Evolutionary conservation across 208 protist species (phyloP).

Genomic region (Trypanosoma lewisi): DNA sequence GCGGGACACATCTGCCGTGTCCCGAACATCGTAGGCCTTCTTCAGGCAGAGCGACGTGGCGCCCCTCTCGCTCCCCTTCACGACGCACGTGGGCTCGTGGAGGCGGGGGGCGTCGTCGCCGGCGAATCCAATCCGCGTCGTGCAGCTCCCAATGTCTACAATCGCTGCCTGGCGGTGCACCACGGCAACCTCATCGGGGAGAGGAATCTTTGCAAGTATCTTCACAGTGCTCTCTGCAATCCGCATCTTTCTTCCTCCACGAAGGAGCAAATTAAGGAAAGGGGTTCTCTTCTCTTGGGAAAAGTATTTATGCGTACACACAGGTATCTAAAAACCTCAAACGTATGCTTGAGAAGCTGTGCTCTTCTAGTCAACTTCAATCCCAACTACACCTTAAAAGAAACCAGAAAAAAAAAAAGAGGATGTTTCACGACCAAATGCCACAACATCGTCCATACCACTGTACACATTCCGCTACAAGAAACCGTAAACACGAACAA

Average conservation of each 20-base stretch:
- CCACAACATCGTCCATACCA: too few species aligned
- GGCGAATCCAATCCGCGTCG: slow-evolving; percentile 79
- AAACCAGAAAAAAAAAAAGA: too few species aligned
- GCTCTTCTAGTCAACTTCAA: too few species aligned
- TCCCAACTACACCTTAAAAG: too few species aligned
- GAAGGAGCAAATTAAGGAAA: too few species aligned
- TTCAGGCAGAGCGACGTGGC: slow-evolving; percentile 22
- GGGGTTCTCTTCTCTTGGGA: too few species aligned
- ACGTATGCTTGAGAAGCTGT: too few species aligned
- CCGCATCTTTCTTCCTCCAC: not conserved
- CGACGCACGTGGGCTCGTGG: slow-evolving; percentile 63
- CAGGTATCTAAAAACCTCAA: too few species aligned
- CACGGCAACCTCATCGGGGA: slow-evolving; percentile 83
- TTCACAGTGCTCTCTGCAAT: slow-evolving; percentile 13
- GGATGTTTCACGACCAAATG: too few species aligned
- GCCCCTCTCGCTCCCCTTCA: slow-evolving; percentile 20
- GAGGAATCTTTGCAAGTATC: slow-evolving; percentile 81
- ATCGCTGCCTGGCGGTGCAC: slow-evolving; percentile 79
- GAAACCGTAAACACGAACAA: too few species aligned
- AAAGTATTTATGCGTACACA: too few species aligned
- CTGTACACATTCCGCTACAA: too few species aligned
- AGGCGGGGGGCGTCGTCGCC: slow-evolving; percentile 85
- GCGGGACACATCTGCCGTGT: slow-evolving; percentile 24
- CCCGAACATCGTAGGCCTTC: slow-evolving; percentile 43
- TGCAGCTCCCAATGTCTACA: slow-evolving; percentile 84